Percentiles rank a stretch among this genome's conserved stretches.
Conservation (phyloP, 495 filamentous ascomycete genomes). For the Penicillium tannophilum region DNA sequence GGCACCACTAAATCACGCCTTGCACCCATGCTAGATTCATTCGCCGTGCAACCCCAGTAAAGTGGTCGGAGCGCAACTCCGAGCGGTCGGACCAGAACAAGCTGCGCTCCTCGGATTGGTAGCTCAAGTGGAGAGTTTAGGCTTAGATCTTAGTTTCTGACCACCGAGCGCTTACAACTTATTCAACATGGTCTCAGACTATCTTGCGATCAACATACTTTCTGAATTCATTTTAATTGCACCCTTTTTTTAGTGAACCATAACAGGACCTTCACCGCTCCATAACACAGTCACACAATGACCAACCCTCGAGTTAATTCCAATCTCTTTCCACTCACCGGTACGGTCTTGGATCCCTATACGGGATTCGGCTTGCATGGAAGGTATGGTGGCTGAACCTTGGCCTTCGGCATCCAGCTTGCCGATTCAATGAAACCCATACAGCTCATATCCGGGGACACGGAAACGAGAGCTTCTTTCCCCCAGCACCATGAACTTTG, state of each 20-base stretch:
- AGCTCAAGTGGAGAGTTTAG: conserved; percentile 23
- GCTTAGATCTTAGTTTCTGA: conserved; percentile 23
- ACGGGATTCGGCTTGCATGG: conserved; percentile 14
- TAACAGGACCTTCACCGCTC: not conserved
- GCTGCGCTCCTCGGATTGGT: conserved; percentile 14
- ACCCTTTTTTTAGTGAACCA: conserved; percentile 1
- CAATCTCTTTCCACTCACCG: conserved; percentile 20
- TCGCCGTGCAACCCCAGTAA: conserved; percentile 11
- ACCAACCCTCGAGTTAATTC: not conserved
- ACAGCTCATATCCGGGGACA: conserved; percentile 1
- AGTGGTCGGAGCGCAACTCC: conserved; percentile 14
- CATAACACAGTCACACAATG: not conserved
- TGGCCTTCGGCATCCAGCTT: conserved; percentile 11
- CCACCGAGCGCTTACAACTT: conserved; percentile 15
- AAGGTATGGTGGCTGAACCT: conserved; percentile 31
- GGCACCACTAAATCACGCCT: conserved; percentile 16
- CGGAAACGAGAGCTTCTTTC: conserved; percentile 6
- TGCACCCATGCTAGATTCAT: conserved; percentile 10
- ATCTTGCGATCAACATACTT: conserved; percentile 3
- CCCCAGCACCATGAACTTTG: not conserved
- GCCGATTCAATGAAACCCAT: conserved; percentile 6
- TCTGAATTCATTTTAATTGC: conserved; percentile 1
- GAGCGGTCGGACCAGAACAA: conserved; percentile 18
- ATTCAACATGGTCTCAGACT: conserved; percentile 2
- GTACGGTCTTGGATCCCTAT: conserved; percentile 6